Evolutionary conservation across 805 yeast genomes (phyloP), one percentile per base, ranked within the genome.

Genomic region (Kodamaea restingae): DNA sequence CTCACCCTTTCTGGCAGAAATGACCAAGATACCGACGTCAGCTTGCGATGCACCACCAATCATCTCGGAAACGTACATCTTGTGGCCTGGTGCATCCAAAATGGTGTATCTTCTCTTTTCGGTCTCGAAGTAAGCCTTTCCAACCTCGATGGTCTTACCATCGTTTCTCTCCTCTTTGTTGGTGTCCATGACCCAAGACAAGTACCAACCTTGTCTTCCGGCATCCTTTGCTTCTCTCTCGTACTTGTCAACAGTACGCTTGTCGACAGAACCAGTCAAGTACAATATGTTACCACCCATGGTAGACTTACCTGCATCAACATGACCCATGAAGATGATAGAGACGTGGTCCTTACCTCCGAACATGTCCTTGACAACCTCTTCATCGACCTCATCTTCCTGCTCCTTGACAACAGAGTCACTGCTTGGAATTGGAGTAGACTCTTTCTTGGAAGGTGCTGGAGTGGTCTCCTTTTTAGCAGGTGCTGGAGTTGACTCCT

Each of bases 21-120:
- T 93, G 36, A 93, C 99, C 56, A 93, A 76, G 50, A 93, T 80
- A 70, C 99, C 99, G 42, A 91, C 93, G 70, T 93, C 99, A 25
- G 99, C 98, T 72, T 93, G 99, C 33, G 98, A 90, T 14, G 99
- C 99, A 66, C 98, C 98, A 56, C 98, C 98, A 73, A 93, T 93
- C 99, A 93, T 93, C 65, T 88, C 95, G 40, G 97, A 88, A 47
- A 93, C 97, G 61, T 93, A 93, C 88, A 93, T 84, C 72, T 93
- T 93, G 75, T 93, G 99, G 38, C 99, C 99, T 49, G 99, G 99
- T 7, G 99, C 99, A 66, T 93, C 99, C 63, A 93, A 79, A 52
- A 93, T 88, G 32, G 98, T 91, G 73, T 93, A 93, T 67, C 98
- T 83, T 72, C 98, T 84, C 72, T 87, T 88, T 21, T 90, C 98